Evolutionary conservation across 345 rosid species (phyloP).

Genomic region (Eucalyptus polybractea): DNA sequence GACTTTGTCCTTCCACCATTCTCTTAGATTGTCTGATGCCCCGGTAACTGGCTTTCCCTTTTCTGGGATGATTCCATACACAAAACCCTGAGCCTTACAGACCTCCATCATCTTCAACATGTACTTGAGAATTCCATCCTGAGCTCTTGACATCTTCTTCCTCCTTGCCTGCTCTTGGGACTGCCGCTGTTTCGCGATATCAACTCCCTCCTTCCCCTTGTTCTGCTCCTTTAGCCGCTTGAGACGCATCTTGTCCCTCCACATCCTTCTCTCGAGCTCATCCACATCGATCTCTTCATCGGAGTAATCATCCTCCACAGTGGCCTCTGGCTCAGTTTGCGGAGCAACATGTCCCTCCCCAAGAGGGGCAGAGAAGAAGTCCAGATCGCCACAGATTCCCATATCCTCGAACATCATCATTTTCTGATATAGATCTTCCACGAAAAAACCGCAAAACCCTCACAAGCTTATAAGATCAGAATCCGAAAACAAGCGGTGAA

Average conservation of each 20-base stretch:
- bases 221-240: conserved; percentile 63
- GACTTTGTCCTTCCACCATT: conserved; percentile 97
- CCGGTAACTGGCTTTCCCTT: conserved; percentile 87
- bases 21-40: conserved; percentile 83
- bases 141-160: conserved; percentile 74
- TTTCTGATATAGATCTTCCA: neutral
- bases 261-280: conserved; percentile 80
- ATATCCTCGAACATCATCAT: conserved; percentile 65
- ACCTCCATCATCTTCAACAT: conserved; percentile 86
- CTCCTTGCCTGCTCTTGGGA: conserved; percentile 71
- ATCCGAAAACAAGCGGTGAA: neutral
- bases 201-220: conserved; percentile 36
- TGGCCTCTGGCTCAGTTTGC: conserved; percentile 41
- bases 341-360: conserved; percentile 28
- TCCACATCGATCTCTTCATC: conserved; percentile 68
- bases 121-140: conserved; percentile 78
- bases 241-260: conserved; percentile 65
- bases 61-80: conserved; percentile 79
- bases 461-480: neutral
- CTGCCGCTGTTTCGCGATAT: conserved; percentile 49
- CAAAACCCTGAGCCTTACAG: conserved; percentile 88
- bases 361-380: conserved; percentile 39
- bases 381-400: conserved; percentile 74
- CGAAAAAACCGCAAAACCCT: neutral
- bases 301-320: conserved; percentile 34